These are phyloP conservation scores for Macrolepiota albuminosa DNA, from an alignment of 768 basidiomycete species.

Conservation along the genomic window DNA sequence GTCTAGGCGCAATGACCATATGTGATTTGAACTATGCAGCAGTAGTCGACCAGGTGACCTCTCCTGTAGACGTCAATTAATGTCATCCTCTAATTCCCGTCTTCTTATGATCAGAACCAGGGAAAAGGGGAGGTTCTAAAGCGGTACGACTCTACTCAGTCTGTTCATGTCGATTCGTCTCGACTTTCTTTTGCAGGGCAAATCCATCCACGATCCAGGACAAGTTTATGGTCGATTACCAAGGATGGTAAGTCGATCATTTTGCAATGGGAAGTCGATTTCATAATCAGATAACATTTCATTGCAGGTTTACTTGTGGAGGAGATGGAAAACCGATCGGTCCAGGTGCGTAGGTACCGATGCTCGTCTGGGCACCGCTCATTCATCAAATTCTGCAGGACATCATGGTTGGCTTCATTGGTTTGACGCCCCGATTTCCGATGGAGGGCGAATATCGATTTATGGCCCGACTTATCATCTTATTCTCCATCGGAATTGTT, in stretches of 20 bases:
- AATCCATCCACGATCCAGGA: conserved; percentile 75
- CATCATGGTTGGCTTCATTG: conserved; percentile 90
- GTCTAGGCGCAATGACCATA: too few relatives aligned
- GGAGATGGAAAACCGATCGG: conserved; percentile 66
- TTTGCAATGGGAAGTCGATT: neutral
- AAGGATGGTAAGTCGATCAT: conserved; percentile 59
- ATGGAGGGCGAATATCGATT: conserved; percentile 67
- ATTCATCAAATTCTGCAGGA: conserved; percentile 23
- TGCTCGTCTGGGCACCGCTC: neutral
- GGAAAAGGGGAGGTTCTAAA: conserved; percentile 32
- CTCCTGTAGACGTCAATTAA: too few relatives aligned
- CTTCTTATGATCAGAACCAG: conserved; percentile 20
- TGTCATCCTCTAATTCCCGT: neutral
- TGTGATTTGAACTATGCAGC: too few relatives aligned
- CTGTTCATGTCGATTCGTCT: conserved; percentile 1
- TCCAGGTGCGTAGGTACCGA: conserved; percentile 36
- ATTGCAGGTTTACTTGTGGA: conserved; percentile 62
- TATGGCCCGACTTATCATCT: conserved; percentile 76
- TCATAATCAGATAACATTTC: neutral
- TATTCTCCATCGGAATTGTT: conserved; percentile 71
- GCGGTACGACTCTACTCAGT: conserved; percentile 26
- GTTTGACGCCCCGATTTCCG: conserved; percentile 64
- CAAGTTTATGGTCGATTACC: conserved; percentile 83
- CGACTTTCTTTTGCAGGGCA: conserved; percentile 34
- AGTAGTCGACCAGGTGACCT: too few relatives aligned